Conservation (phyloP, 2,329 filamentous ascomycete genomes). For the Leptodontidium sp. region DNA sequence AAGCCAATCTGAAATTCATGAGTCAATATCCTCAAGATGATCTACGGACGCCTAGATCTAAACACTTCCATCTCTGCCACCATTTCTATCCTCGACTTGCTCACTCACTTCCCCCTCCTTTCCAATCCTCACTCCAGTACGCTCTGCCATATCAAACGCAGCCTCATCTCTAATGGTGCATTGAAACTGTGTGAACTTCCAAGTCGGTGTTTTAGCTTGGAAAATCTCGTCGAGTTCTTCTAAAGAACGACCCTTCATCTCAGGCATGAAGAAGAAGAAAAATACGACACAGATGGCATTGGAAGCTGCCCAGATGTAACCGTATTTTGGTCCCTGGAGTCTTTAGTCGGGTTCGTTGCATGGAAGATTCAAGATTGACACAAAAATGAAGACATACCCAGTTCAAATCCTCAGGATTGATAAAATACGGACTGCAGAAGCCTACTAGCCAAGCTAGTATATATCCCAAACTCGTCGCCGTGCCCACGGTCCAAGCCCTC, state of each 20-base stretch:
- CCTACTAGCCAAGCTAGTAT: slow-evolving; percentile 48
- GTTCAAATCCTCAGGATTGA: slow-evolving; percentile 50
- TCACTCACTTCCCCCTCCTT: slow-evolving; percentile 25
- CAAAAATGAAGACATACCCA: slow-evolving; percentile 43
- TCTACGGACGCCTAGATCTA: background rate
- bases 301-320: slow-evolving; percentile 50
- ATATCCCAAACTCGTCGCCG: slow-evolving; percentile 52
- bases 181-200: slow-evolving; percentile 29
- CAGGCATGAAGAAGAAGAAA: slow-evolving; percentile 49
- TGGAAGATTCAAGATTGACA: slow-evolving; percentile 36
- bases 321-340: slow-evolving; percentile 48
- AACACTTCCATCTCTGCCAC: background rate
- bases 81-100: slow-evolving; percentile 12
- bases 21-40: too few relatives aligned
- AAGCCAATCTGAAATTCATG: too few relatives aligned
- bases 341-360: too few relatives aligned
- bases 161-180: slow-evolving; percentile 32
- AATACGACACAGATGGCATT: slow-evolving; percentile 48
- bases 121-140: slow-evolving; percentile 19
- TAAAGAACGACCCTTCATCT: slow-evolving; percentile 49
- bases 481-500: slow-evolving; percentile 55
- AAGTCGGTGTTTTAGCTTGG: slow-evolving; percentile 34
- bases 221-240: slow-evolving; percentile 52
- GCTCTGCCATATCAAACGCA: slow-evolving; percentile 28
- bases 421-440: slow-evolving; percentile 47